Evolutionary conservation across 306 rosid species (phyloP).

Genomic region (Ceratonia siliqua): DNA sequence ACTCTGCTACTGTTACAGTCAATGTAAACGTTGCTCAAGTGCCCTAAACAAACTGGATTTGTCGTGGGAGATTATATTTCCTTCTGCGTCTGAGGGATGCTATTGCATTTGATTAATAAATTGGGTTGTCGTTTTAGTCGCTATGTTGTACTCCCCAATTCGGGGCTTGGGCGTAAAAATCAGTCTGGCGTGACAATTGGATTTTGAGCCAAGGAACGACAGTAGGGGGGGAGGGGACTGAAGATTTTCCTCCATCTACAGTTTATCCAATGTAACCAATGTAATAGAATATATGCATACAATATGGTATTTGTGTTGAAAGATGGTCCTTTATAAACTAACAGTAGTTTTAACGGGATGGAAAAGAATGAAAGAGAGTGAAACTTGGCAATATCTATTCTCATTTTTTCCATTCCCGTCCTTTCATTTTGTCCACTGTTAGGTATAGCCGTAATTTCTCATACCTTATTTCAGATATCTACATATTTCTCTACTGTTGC

Average conservation of each 20-base stretch:
- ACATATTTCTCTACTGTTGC: constrained; percentile 65
- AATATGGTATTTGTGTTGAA: constrained; percentile 13
- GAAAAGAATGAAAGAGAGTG: constrained; percentile 35
- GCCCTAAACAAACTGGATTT: neutral
- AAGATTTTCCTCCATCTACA: neutral
- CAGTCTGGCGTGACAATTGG: neutral
- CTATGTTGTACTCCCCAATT: neutral
- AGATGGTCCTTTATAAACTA: constrained; percentile 29
- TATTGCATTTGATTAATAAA: too few relatives aligned
- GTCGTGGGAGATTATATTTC: neutral
- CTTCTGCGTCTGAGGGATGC: neutral
- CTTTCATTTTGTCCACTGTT: constrained; percentile 14
- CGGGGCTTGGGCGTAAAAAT: neutral
- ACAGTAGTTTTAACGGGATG: constrained; percentile 13
- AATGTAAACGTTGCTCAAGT: neutral
- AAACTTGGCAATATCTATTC: neutral
- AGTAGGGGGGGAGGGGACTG: neutral
- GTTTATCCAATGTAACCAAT: constrained; percentile 32
- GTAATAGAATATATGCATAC: constrained; percentile 11
- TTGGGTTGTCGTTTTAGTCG: too few relatives aligned
- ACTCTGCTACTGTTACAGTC: neutral
- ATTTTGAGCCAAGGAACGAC: neutral
- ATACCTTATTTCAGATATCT: constrained; percentile 39
- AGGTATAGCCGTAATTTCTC: neutral
- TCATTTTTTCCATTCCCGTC: constrained; percentile 26